These are phyloP conservation scores for Gymnopus androsaceus DNA, from an alignment of 1,284 basidiomycete species.

Conservation along the genomic window DNA sequence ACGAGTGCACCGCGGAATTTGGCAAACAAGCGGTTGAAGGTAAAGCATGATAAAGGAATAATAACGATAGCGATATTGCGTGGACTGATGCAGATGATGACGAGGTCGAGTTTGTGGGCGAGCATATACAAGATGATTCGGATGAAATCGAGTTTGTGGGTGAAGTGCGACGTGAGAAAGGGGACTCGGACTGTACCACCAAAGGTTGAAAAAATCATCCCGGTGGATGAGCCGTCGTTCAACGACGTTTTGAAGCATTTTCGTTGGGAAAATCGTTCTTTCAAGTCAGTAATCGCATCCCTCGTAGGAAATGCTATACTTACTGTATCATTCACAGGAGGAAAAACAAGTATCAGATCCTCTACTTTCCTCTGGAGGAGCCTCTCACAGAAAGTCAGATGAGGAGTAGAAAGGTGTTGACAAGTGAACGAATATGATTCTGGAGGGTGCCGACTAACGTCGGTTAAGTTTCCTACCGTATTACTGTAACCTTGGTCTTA, in stretches of 20 bases:
- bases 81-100: slow-evolving; percentile 30
- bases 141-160: slow-evolving; percentile 6
- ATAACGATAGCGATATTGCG: slow-evolving; percentile 29
- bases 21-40: slow-evolving; percentile 10
- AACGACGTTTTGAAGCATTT: slow-evolving; percentile 48
- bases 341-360: slow-evolving; percentile 63
- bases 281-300: slow-evolving; percentile 45
- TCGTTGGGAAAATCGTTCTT: slow-evolving; percentile 44
- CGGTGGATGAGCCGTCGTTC: slow-evolving; percentile 12
- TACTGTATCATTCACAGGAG: slow-evolving; percentile 34
- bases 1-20: too few species aligned
- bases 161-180: neutral
- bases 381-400: slow-evolving; percentile 57
- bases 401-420: slow-evolving; percentile 49
- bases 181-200: neutral
- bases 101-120: slow-evolving; percentile 40
- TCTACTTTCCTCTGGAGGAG: slow-evolving; percentile 67
- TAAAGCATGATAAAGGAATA: slow-evolving; percentile 19
- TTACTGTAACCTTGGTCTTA: too few species aligned
- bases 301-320: neutral
- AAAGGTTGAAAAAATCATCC: neutral
- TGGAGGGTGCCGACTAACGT: too few species aligned
- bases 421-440: slow-evolving; percentile 38
- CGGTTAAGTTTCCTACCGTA: too few species aligned
- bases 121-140: slow-evolving; percentile 21